These are phyloP conservation scores for Spencermartinsiella ligniputridi DNA, from an alignment of 1,139 yeast genomes.

Conservation along the genomic window DNA sequence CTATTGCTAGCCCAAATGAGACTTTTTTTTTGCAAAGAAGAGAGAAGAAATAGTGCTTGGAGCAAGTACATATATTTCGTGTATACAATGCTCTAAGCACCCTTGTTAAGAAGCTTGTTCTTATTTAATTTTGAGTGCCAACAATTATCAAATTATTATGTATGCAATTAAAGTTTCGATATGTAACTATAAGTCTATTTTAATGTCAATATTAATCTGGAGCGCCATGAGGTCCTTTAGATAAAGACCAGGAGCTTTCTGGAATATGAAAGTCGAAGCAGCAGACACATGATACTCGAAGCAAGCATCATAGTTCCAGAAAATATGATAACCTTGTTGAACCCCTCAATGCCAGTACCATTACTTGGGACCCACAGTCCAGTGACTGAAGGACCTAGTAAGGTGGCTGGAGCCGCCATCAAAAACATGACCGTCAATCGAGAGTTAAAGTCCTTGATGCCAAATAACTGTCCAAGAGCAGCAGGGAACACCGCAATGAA, in stretches of 20 bases:
- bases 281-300: conserved; percentile 14
- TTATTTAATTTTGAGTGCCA: no score
- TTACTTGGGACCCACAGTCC: conserved; percentile 38
- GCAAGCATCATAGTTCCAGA: conserved; percentile 22
- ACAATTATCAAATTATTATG: no score
- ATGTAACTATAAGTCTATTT: no score
- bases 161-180: no score
- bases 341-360: conserved; percentile 18
- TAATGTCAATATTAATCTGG: no score
- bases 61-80: no score
- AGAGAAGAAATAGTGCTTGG: neutral
- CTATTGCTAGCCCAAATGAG: no score
- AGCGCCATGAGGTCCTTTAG: no score
- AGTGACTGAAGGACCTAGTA: conserved; percentile 47
- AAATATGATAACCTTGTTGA: conserved; percentile 19
- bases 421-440: conserved; percentile 57
- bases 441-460: conserved; percentile 40
- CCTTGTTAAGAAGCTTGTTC: no score
- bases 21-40: neutral
- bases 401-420: conserved; percentile 46
- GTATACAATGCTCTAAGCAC: no score
- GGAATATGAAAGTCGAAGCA: conserved; percentile 19
- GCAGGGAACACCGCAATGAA: conserved; percentile 40
- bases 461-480: conserved; percentile 43
- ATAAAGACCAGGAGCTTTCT: conserved; percentile 23